phyloP scores from a whole-genome alignment of 2,329 filamentous ascomycete genomes.

The Colletotrichum tropicicola region DNA sequence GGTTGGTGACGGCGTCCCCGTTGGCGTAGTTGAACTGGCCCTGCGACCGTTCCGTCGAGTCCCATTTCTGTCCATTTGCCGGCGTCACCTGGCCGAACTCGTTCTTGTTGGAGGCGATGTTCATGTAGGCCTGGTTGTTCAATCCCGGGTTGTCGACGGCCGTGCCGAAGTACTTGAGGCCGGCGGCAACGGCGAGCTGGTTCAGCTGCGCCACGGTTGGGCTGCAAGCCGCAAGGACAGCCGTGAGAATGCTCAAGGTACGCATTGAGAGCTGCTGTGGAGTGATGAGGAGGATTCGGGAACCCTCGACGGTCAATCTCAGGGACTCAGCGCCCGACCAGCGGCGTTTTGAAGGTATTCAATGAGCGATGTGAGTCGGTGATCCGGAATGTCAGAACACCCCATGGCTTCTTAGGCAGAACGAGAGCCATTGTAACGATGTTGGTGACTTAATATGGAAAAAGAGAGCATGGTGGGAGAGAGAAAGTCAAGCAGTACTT shows the following conservation, averaged over 20 bases:
- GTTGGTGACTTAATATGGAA: constrained; percentile 14
- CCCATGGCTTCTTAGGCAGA: not conserved
- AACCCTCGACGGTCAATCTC: not conserved
- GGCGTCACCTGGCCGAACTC: constrained; percentile 74
- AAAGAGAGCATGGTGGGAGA: not conserved
- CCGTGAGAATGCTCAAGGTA: not conserved
- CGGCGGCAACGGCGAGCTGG: constrained; percentile 5
- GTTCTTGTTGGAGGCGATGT: constrained; percentile 63
- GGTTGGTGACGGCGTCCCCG: constrained; percentile 64
- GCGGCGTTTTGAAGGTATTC: not conserved
- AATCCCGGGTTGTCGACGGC: constrained; percentile 13
- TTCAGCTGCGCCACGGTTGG: constrained; percentile 17
- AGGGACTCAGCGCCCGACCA: not conserved
- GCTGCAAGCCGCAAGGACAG: not conserved
- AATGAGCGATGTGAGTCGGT: not conserved
- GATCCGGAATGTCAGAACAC: not conserved
- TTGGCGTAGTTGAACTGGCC: constrained; percentile 65
- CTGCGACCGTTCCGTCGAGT: constrained; percentile 61
- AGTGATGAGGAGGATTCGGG: not conserved
- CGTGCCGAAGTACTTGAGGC: constrained; percentile 30
- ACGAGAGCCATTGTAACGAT: not conserved
- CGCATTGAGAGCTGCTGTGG: not conserved
- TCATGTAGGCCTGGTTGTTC: constrained; percentile 49
- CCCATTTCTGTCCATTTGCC: constrained; percentile 72
- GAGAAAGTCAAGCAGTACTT: not conserved